Conservation (phyloP, 2,329 filamentous ascomycete genomes). For the Beauveria scarabaeidicola region DNA sequence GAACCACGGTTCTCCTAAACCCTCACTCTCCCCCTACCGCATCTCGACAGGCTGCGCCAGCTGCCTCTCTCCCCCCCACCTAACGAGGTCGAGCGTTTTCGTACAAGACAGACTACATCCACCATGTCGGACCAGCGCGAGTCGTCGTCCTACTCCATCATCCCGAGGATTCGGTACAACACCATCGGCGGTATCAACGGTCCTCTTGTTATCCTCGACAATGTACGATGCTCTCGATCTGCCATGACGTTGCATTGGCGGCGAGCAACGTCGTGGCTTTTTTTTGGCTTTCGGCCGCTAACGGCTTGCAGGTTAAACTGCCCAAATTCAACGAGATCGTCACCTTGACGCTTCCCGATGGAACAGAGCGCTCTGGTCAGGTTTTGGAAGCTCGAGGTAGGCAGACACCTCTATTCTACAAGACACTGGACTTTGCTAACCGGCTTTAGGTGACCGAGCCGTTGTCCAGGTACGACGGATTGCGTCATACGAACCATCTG, state of each 20-base stretch:
- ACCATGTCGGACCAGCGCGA: constrained; percentile 49
- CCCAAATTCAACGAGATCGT: constrained; percentile 98
- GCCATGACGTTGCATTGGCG: not conserved
- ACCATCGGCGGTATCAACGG: constrained; percentile 97
- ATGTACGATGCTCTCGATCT: constrained; percentile 45
- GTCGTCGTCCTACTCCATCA: constrained; percentile 51
- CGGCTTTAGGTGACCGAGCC: constrained; percentile 67
- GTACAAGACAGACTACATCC: constrained; percentile 12
- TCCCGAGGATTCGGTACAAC: constrained; percentile 77
- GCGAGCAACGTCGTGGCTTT: not conserved
- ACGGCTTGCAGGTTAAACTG: constrained; percentile 72
- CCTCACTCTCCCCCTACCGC: not conserved
- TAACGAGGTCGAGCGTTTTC: constrained; percentile 9
- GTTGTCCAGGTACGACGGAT: constrained; percentile 71
- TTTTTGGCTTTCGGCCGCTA: constrained; percentile 1
- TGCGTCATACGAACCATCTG: constrained; percentile 8
- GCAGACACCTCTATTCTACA: constrained; percentile 16
- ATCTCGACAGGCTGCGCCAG: constrained; percentile 3
- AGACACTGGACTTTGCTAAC: constrained; percentile 15
- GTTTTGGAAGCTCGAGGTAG: constrained; percentile 95
- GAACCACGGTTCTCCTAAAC: not conserved
- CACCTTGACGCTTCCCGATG: constrained; percentile 89
- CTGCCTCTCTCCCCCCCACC: constrained; percentile 10
- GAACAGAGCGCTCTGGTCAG: constrained; percentile 85
- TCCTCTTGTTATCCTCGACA: constrained; percentile 93